Evolutionary conservation across 2,329 filamentous ascomycete genomes (phyloP), one percentile per base, ranked within the genome.

Genomic region (Clathrospora elynae): DNA sequence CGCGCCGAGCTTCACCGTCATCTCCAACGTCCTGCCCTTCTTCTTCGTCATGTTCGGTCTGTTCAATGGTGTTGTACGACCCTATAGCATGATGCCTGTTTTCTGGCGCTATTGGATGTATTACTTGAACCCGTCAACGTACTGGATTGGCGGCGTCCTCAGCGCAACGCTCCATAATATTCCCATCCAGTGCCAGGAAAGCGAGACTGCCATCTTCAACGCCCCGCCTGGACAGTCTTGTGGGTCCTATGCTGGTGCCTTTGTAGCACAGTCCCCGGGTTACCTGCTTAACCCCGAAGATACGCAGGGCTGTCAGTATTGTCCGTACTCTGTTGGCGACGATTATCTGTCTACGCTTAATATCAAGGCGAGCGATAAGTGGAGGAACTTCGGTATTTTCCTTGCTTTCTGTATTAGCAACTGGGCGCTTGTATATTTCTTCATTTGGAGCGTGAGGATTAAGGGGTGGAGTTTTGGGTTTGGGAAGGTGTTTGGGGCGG

Each of bases 61-160:
- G 16, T 90, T 91, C 77, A 90, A 89, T 72, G 88, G 88, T 53
- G 83, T 91, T 13, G 80, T 91, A 7, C 78, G 85, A 2, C 83
- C 87, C 0, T 90, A 88, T 66, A 55, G 69, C 1, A 72, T 77
- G 48, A 74, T 90, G 20, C 81, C 82, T 0, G 80, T 81, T 17
- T 88, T 90, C 73, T 92, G 85, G 84, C 74, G 77, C 25, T 87
- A 86, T 71, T 88, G 84, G 82, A 78, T 80, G 74, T 86, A 86
- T 71, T 87, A 79, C 61, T 67, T 84, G 54, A 87, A 85, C 62
- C 86, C 86, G 0, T 76, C 78, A 0, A 88, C 84, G 1, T 90
- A 85, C 72, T 87, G 84, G 82, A 81, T 90, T 40, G 80, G 83
- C 30, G 86, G 87, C 38, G 78, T 89, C 8, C 75, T 90, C 3